Conservation (phyloP, 75 land plant species). For the Selaginella moellendorffii region DNA sequence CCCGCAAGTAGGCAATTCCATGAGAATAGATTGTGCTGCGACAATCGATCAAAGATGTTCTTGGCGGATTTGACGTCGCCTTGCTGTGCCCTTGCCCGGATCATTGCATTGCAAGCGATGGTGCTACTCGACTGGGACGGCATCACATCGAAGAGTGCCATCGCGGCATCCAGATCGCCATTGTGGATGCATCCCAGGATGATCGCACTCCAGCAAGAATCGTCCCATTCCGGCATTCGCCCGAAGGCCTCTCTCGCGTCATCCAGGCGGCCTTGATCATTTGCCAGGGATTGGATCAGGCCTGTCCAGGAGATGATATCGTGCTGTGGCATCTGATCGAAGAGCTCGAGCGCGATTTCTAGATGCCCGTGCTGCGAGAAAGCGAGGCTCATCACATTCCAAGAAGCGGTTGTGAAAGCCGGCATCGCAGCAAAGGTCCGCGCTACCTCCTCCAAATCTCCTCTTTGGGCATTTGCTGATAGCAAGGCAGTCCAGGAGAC, state of each 20-base stretch:
- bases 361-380: background rate
- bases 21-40: background rate
- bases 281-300: background rate
- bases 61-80: background rate
- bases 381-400: background rate
- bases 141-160: background rate
- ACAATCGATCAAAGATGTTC: background rate
- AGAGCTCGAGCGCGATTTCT: background rate
- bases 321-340: background rate
- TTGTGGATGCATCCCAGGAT: background rate
- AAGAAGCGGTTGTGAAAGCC: background rate
- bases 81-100: background rate
- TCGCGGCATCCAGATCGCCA: background rate
- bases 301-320: background rate
- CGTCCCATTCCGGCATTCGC: background rate
- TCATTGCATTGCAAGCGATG: background rate
- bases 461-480: background rate
- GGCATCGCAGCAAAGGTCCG: background rate
- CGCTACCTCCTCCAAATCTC: background rate
- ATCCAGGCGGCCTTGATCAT: too few species aligned
- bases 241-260: background rate
- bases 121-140: background rate
- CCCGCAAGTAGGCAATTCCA: background rate
- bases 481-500: constrained; percentile 1
- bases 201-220: background rate